Percentiles rank a stretch among this genome's conserved stretches.
These are phyloP conservation scores for Penstemon eatonii DNA, from an alignment of 257 asterid species.

Conservation along the genomic window DNA sequence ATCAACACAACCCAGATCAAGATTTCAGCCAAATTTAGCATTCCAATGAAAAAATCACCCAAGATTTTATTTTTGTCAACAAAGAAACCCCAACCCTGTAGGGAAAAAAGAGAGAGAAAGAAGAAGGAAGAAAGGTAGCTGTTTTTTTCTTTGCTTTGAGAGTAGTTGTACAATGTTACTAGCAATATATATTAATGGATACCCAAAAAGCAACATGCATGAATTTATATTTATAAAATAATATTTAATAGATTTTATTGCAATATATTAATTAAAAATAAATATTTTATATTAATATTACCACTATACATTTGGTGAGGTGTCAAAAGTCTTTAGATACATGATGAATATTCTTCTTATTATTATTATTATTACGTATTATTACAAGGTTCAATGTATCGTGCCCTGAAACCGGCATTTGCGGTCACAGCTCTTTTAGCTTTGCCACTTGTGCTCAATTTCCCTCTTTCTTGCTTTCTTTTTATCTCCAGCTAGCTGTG, in stretches of 20 bases:
- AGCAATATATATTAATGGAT: conserved; percentile 28
- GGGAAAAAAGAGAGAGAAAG: conserved; percentile 48
- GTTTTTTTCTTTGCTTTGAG: conserved; percentile 31
- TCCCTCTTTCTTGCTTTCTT: not conserved
- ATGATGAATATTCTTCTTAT: conserved; percentile 18
- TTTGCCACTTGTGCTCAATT: conserved; percentile 41
- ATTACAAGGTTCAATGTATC: conserved; percentile 63
- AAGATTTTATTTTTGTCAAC: conserved; percentile 16
- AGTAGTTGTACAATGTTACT: conserved; percentile 12
- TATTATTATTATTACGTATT: conserved; percentile 20
- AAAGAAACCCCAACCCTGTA: conserved; percentile 51
- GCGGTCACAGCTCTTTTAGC: conserved; percentile 35
- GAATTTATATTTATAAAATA: conserved; percentile 22
- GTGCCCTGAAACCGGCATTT: conserved; percentile 51
- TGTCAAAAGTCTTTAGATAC: conserved; percentile 47
- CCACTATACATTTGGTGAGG: conserved; percentile 42
- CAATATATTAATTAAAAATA: not conserved
- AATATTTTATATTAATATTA: not conserved
- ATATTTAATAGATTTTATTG: conserved; percentile 2
- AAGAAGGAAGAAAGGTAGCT: conserved; percentile 20
- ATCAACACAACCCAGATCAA: conserved; percentile 57
- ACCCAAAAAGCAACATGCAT: conserved; percentile 37
- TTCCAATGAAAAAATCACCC: conserved; percentile 39
- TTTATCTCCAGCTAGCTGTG: conserved; percentile 2
- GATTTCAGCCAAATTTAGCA: conserved; percentile 57